Evolutionary conservation across 306 rosid genomes (phyloP).

Genomic region (Prinsepia uniflora): DNA sequence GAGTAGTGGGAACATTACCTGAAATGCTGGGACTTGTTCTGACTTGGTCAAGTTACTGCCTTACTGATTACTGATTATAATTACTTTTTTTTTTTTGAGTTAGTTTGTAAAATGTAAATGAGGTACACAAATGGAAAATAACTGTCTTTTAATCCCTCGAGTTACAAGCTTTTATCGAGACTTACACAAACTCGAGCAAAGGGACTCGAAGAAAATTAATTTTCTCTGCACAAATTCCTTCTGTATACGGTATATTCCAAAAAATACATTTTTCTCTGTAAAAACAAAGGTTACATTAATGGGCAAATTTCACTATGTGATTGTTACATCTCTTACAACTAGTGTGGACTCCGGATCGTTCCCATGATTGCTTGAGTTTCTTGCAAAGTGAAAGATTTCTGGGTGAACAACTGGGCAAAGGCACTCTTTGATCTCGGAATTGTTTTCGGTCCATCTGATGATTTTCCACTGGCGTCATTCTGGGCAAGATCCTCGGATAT

Average conservation of each 20-base stretch:
- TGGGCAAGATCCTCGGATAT: slow-evolving; percentile 49
- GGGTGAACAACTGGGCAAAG: slow-evolving; percentile 52
- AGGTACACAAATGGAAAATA: no score
- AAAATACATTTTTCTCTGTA: background rate
- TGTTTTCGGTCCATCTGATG: slow-evolving; percentile 15
- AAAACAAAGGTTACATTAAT: background rate
- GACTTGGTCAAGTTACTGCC: background rate
- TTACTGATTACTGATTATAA: no score
- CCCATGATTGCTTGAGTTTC: slow-evolving; percentile 39
- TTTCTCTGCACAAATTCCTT: no score
- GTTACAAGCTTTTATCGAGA: background rate
- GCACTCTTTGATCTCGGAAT: slow-evolving; percentile 81
- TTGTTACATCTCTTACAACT: slow-evolving; percentile 44
- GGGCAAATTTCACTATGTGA: slow-evolving; percentile 12
- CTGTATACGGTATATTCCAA: background rate
- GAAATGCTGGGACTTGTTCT: background rate
- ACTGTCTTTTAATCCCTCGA: no score
- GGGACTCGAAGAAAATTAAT: background rate
- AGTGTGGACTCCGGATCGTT: slow-evolving; percentile 42
- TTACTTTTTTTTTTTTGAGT: background rate
- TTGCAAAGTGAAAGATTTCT: slow-evolving; percentile 51
- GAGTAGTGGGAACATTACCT: slow-evolving; percentile 17
- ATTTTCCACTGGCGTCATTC: slow-evolving; percentile 31
- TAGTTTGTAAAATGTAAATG: background rate
- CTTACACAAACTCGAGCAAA: background rate